Conservation (phyloP, 768 basidiomycete genomes). For the Boletus reticulatus region DNA sequence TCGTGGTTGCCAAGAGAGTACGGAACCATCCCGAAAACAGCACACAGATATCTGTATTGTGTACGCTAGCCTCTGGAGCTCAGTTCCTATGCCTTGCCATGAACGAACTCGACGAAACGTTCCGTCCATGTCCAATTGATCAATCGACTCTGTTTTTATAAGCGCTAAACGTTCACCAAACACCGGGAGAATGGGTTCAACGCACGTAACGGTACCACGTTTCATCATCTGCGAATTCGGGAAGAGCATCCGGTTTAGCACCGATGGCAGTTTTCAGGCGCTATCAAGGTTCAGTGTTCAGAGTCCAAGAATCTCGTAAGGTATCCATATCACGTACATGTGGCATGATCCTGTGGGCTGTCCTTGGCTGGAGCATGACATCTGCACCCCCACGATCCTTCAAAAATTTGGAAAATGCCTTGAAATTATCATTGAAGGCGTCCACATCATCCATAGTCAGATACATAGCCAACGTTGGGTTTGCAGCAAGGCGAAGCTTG, state of each 20-base stretch:
- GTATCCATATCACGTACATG: slow-evolving; percentile 32
- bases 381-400: slow-evolving; percentile 25
- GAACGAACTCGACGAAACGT: slow-evolving; percentile 25
- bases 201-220: slow-evolving; percentile 34
- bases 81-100: slow-evolving; percentile 2
- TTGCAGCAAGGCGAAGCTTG: slow-evolving; percentile 9
- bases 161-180: background rate
- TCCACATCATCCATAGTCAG: slow-evolving; percentile 14
- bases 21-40: background rate
- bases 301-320: background rate
- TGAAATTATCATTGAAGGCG: slow-evolving; percentile 37
- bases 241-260: slow-evolving; percentile 28
- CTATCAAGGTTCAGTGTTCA: slow-evolving; percentile 18
- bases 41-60: background rate
- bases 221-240: slow-evolving; percentile 33
- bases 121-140: slow-evolving; percentile 24
- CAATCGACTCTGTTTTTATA: slow-evolving; percentile 15
- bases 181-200: background rate
- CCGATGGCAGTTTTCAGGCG: slow-evolving; percentile 31
- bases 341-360: slow-evolving; percentile 36
- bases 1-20: background rate
- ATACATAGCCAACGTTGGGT: background rate
- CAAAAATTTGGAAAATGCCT: slow-evolving; percentile 36
- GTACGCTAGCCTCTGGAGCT: background rate
- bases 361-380: slow-evolving; percentile 23